Base-by-base conservation (phyloP, 2,329 filamentous ascomycete species). In the Hypomyces perniciosus region DNA sequence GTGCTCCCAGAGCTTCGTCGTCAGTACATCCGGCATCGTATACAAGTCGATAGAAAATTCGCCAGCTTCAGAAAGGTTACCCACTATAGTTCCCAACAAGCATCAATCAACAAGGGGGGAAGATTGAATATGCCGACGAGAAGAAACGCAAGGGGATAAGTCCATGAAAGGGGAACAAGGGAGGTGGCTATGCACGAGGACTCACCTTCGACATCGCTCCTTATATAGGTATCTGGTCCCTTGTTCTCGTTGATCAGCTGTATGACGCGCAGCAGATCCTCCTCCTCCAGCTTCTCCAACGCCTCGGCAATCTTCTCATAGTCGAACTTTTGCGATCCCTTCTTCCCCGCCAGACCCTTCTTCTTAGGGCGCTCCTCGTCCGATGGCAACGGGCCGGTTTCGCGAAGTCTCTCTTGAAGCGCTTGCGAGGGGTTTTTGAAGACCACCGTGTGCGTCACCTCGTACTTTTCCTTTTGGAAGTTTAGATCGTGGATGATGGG, bases 191-290 rank as follows among this genome's bases (percentile, higher is more conserved):
- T 29, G 29, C 20, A 38, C 51, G 48, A 50, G 54, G 29, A 79
- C 86, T 73, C 74, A 95, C 90, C 87, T 64, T 99, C 93, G 52
- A 96, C 82, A 69, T 99, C 95, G 62, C 96, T 97, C 74, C 95
- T 91, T 45, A 92, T 95, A 72, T 96, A 97, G 1, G 92, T 96
- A 57, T 96, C 90, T 5, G 89, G 82, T 1, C 83, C 85, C 77
- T 97, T 97, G 73, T 96, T 89, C 72, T 99, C 93, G 69, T 97
- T 93, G 56, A 99, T 92, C 81, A 99, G 86, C 73, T 97, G 92
- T 54, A 99, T 95, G 27, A 97, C 90, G 60, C 93, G 88, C 55
- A 99, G 77, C 39, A 99, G 75, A 63, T 97, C 92, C 59, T 99
- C 93, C 74, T 99, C 93, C 57, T 82, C 81, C 28, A 99, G 82